phyloP scores from a whole-genome alignment of 495 filamentous ascomycete genomes.

The Amniculicola lignicola region DNA sequence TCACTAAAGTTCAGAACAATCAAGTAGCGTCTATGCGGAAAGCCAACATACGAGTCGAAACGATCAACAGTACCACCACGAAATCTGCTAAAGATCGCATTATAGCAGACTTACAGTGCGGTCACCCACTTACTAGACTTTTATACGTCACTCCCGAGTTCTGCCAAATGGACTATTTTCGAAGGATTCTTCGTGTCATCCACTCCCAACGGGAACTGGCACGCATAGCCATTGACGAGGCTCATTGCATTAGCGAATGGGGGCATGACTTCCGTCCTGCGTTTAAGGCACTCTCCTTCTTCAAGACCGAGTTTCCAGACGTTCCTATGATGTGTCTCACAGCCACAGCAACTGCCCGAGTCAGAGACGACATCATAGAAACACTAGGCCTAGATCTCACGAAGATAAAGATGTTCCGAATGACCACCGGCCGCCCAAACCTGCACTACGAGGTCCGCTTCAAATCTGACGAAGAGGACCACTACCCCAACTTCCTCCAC shows the following conservation, averaged over 20 bases:
- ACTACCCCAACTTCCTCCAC: slow-evolving; percentile 62
- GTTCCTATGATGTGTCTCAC: slow-evolving; percentile 90
- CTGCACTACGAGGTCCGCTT: slow-evolving; percentile 93
- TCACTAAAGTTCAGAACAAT: slow-evolving; percentile 59
- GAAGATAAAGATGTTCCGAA: slow-evolving; percentile 70
- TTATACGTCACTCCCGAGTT: slow-evolving; percentile 94
- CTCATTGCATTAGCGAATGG: slow-evolving; percentile 97
- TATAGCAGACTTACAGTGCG: slow-evolving; percentile 75
- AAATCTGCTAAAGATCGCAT: slow-evolving; percentile 62
- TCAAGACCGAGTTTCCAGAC: slow-evolving; percentile 72
- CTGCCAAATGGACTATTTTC: slow-evolving; percentile 75
- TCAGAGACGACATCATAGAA: slow-evolving; percentile 74
- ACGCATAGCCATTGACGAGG: slow-evolving; percentile 88
- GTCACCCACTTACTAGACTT: slow-evolving; percentile 77
- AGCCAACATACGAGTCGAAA: slow-evolving; percentile 73
- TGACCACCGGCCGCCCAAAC: slow-evolving; percentile 76
- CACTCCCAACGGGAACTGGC: slow-evolving; percentile 77
- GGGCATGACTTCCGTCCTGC: slow-evolving; percentile 95
- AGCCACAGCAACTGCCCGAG: slow-evolving; percentile 78
- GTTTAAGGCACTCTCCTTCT: slow-evolving; percentile 85
- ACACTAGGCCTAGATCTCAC: slow-evolving; percentile 63
- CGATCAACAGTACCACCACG: slow-evolving; percentile 78
- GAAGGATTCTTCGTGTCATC: slow-evolving; percentile 67
- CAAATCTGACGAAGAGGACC: slow-evolving; percentile 66
- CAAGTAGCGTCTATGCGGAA: slow-evolving; percentile 78